Evolutionary conservation across 2,329 filamentous ascomycete genomes (phyloP).

Genomic region (Talaromyces islandicus): DNA sequence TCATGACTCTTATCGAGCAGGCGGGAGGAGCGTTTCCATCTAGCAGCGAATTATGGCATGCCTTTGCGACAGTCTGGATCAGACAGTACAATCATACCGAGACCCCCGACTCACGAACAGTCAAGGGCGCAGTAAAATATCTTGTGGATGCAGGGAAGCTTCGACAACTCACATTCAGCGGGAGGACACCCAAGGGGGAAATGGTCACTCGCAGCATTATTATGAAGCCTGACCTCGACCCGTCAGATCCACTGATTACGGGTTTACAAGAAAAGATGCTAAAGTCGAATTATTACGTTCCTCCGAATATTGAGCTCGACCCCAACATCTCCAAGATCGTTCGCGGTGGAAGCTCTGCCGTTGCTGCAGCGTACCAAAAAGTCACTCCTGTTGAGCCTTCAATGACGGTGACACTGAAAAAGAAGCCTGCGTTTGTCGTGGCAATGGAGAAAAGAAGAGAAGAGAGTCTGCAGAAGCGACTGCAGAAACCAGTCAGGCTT

Average conservation of each 20-base stretch:
- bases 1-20: conserved; percentile 50
- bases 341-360: conserved; percentile 5
- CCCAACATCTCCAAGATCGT: conserved; percentile 26
- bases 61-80: conserved; percentile 50
- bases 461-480: conserved; percentile 18
- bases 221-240: conserved; percentile 39
- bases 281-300: conserved; percentile 39
- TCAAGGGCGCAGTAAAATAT: conserved; percentile 45
- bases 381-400: conserved; percentile 23
- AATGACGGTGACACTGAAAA: conserved; percentile 31
- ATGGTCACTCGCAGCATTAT: conserved; percentile 48
- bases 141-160: conserved; percentile 47
- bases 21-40: conserved; percentile 52
- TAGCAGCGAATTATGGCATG: conserved; percentile 49
- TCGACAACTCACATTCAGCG: conserved; percentile 48
- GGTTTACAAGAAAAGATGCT: conserved; percentile 48
- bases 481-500: conserved; percentile 22
- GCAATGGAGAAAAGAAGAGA: conserved; percentile 23
- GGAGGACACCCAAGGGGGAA: conserved; percentile 41
- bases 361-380: conserved; percentile 1
- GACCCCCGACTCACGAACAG: conserved; percentile 48
- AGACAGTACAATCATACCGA: conserved; percentile 34
- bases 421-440: conserved; percentile 27
- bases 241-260: conserved; percentile 41
- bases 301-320: conserved; percentile 35